Evolutionary conservation across 2,329 filamentous ascomycete species (phyloP), one percentile per base, ranked within the genome.

Genomic region (Mollisiaceae sp.): DNA sequence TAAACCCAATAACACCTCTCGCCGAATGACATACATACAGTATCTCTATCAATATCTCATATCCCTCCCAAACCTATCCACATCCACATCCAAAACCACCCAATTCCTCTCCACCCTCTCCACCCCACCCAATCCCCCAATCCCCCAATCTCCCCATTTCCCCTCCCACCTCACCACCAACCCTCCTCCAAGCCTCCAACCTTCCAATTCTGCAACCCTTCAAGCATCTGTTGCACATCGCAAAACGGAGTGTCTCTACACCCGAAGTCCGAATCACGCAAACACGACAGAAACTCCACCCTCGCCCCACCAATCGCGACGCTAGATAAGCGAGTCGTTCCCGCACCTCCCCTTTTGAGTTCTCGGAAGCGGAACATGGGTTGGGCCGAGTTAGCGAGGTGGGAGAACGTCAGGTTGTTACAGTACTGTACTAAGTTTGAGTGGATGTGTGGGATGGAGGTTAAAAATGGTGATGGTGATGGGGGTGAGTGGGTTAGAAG

Each of bases 211-310:
- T n/a, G n/a, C n/a, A n/a, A n/a, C n/a, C n/a, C n/a, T 8, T n/a
- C 20, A 50, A 22, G n/a, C 22, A n/a, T 20, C 22, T 50, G 45
- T 50, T 50, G 45, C 45, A 50, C 45, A 50, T 50, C 45, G 45
- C n/a, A 50, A 50, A 50, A 50, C 45, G 45, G 45, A 50, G 45
- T 50, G 45, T 50, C 45, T 50, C 20, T 50, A n/a, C 24, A 50
- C 45, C 45, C 45, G 45, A 50, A 22, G 45, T 50, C 45, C 45
- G 45, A 50, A 9, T 41, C 4, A 9, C 3, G 27, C 27, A 6
- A 32, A 3, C 6, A 6, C 27, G 3, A 32, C 27, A 32, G 8
- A 41, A 2, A n/a, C n/a, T 20, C 45, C 8, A n/a, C 3, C 24
- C 24, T 11, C 18, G n/a, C 11, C 8, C 45, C 45, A 24, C 45